Base-by-base conservation (phyloP, 805 yeast species). In the Lipomyces oligophaga region DNA sequence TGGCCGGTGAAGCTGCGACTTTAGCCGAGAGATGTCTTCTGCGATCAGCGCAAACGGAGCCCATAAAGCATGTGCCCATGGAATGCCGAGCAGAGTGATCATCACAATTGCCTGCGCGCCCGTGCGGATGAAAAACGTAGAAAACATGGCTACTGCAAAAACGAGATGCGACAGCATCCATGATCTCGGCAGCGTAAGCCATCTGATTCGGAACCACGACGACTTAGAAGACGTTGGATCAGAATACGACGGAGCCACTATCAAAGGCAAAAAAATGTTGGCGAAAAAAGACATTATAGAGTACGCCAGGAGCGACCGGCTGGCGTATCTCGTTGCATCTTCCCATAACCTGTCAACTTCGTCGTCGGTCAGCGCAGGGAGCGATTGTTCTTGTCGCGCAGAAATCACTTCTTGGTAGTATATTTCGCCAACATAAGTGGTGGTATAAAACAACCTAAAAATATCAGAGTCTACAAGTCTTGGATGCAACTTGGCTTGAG, bases 21-120 rank as follows among this genome's bases (percentile, higher is more conserved):
- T 75, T 25, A 77, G 73, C 43, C 79, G 63, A 25, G 79, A 68
- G 15, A 76, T 67, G 51, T 77, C 81, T 55, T 77, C 80, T 27
- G 81, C 75, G 8, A 80, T 77, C 31, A 80, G 58, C 1, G 78
- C 79, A 61, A 78, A 80, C 5, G 85, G 85, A 2, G 80, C 79
- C 85, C 85, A 80, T 15, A 78, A 68, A 0, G 83, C 80, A 48
- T 70, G 70, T 1, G 84, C 83, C 85, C 85, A 80, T 0, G 83
- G 74, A 18, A 79, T 64, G 2, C 85, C 85, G 35, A 78, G 60
- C 13, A 78, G 56, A 0, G 71, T 79, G 54, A 79, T 75, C 59
- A 79, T 59, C 0, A 66, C 52, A 6, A 78, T 71, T 0, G 80
- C 83, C 10, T 60, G 65, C 0, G 43, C 43, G 5, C 76, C 74